Evolutionary conservation across 1,284 basidiomycete species (phyloP).

Genomic region (Ceratobasidium sp.): DNA sequence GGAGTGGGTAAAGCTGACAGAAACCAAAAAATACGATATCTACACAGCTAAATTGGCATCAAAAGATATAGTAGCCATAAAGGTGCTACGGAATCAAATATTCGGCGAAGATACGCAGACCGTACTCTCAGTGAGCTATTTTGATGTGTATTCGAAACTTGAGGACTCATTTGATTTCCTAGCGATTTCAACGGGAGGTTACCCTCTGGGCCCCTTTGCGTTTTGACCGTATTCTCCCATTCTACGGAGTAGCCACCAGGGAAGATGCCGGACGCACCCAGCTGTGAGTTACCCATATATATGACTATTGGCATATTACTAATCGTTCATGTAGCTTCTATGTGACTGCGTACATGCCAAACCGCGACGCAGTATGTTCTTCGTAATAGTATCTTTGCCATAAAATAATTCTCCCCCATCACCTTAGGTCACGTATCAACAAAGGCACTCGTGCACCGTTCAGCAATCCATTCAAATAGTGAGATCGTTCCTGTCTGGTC

Average conservation of each 20-base stretch:
- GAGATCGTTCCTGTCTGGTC: neutral
- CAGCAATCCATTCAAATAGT: conserved; percentile 6
- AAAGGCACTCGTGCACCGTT: neutral
- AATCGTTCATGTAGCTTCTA: neutral
- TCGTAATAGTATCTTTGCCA: neutral
- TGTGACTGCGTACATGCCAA: neutral
- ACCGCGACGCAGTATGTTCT: conserved; percentile 8
- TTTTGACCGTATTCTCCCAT: conserved; percentile 1
- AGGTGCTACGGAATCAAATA: neutral
- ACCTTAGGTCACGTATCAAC: conserved; percentile 6
- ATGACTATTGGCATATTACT: neutral
- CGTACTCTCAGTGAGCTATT: neutral
- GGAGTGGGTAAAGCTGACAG: neutral
- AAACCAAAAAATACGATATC: conserved; percentile 13
- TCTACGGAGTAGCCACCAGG: conserved; percentile 8
- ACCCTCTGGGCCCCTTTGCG: neutral
- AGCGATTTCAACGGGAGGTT: neutral
- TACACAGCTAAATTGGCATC: conserved; percentile 1
- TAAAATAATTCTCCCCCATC: neutral
- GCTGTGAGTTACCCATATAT: conserved; percentile 6
- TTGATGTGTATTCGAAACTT: neutral
- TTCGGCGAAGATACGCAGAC: neutral
- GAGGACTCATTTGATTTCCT: neutral
- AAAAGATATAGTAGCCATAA: conserved; percentile 6
- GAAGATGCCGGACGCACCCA: neutral